Percentiles rank a stretch among this genome's conserved stretches.
phyloP scores from a whole-genome alignment of 2,329 filamentous ascomycete genomes.

The Talaromyces verruculosus region DNA sequence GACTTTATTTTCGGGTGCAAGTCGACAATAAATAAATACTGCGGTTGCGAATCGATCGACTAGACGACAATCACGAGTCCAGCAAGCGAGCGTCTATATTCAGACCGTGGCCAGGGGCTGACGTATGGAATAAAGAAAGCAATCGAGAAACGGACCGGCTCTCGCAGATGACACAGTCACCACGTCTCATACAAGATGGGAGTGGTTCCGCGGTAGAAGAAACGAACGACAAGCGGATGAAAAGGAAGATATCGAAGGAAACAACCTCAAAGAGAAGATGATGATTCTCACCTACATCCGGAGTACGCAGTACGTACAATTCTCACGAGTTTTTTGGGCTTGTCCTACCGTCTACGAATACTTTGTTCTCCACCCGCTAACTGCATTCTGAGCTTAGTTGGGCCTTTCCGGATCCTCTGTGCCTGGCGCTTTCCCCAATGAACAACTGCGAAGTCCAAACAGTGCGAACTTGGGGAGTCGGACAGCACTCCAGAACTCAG shows the following conservation, averaged over 20 bases:
- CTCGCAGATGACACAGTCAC: constrained; percentile 38
- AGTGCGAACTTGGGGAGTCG: neutral
- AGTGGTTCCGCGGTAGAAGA: constrained; percentile 27
- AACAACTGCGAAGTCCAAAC: neutral
- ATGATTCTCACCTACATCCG: neutral
- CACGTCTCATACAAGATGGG: constrained; percentile 30
- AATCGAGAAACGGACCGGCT: constrained; percentile 31
- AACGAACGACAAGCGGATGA: constrained; percentile 25
- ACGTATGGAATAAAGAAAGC: constrained; percentile 23
- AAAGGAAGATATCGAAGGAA: neutral
- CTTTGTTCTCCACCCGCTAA: constrained; percentile 18
- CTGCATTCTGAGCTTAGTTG: constrained; percentile 14
- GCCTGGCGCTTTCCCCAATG: constrained; percentile 12
- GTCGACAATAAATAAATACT: constrained; percentile 1
- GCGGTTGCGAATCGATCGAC: constrained; percentile 15
- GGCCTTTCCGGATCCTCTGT: constrained; percentile 5
- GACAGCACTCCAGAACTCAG: constrained; percentile 17
- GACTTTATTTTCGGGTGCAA: neutral
- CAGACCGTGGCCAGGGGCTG: constrained; percentile 20
- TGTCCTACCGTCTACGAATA: constrained; percentile 15
- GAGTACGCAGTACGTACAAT: neutral
- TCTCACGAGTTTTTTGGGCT: constrained; percentile 17
- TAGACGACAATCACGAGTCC: constrained; percentile 28
- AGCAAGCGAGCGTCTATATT: constrained; percentile 28
- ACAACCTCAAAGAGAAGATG: neutral